phyloP scores from a whole-genome alignment of 495 filamentous ascomycete species.

The Penicillium coffeae region DNA sequence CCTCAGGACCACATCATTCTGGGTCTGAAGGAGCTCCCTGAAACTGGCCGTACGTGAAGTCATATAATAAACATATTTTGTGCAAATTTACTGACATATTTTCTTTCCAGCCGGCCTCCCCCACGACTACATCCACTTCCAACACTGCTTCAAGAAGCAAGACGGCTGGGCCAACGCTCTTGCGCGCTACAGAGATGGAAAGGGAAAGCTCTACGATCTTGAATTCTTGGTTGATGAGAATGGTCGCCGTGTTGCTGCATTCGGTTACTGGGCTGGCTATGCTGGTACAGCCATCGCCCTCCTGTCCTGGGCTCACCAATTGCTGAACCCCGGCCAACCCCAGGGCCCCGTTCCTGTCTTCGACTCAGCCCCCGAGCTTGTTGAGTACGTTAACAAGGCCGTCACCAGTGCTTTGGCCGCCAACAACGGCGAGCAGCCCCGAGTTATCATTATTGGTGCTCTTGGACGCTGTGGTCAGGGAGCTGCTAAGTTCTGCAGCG shows the following conservation, averaged over 20 bases:
- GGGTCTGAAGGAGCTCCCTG: constrained; percentile 90
- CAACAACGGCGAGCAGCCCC: constrained; percentile 52
- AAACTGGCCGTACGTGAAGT: constrained; percentile 62
- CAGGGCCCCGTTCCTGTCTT: constrained; percentile 68
- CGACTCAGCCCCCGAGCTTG: constrained; percentile 64
- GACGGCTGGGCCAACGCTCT: constrained; percentile 80
- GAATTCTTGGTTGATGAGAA: constrained; percentile 82
- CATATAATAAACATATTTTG: too few species aligned
- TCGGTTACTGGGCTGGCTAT: constrained; percentile 78
- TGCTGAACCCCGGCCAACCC: constrained; percentile 67
- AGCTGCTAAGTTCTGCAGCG: constrained; percentile 73
- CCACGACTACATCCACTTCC: constrained; percentile 85
- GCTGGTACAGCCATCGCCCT: constrained; percentile 77
- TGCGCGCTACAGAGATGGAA: constrained; percentile 74
- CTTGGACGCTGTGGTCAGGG: constrained; percentile 85
- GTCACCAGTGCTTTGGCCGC: constrained; percentile 34
- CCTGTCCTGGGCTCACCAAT: constrained; percentile 86
- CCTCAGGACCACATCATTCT: constrained; percentile 79
- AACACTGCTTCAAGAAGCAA: constrained; percentile 83
- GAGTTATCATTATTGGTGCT: constrained; percentile 58
- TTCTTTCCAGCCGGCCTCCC: constrained; percentile 58
- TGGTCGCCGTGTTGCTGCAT: constrained; percentile 75
- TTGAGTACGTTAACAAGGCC: constrained; percentile 67
- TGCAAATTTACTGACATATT: not conserved
- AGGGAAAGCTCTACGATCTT: constrained; percentile 80